Percentiles rank a stretch among this genome's conserved stretches.
These are phyloP conservation scores for Rhodotorula babjevae DNA, from an alignment of 768 basidiomycete genomes.

Conservation along the genomic window DNA sequence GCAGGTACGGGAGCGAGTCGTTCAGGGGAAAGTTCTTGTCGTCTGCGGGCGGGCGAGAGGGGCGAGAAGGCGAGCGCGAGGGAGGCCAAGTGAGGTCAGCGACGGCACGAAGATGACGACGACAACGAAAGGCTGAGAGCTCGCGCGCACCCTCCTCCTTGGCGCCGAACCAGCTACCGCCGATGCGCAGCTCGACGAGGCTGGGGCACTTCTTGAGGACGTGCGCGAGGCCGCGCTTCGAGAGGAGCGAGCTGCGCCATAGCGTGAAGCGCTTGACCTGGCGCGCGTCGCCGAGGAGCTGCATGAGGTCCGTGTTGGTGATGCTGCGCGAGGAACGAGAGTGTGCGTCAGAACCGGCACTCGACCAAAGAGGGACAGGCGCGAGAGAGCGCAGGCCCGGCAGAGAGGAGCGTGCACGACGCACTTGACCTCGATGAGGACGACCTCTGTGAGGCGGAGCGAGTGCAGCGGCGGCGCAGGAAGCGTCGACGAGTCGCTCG, in stretches of 20 bases:
- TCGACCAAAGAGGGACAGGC: background rate
- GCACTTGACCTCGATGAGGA: slow-evolving; percentile 38
- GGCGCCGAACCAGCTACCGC: slow-evolving; percentile 37
- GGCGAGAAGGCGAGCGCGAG: background rate
- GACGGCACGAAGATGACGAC: accelerated
- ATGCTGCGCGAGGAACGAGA: slow-evolving; percentile 8
- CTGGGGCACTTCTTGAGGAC: slow-evolving; percentile 29
- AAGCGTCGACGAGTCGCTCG: slow-evolving; percentile 28
- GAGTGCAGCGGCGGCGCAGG: slow-evolving; percentile 8
- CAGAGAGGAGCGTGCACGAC: too few relatives aligned
- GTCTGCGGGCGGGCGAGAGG: slow-evolving; percentile 1
- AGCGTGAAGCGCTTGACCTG: slow-evolving; percentile 30
- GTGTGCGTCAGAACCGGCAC: background rate
- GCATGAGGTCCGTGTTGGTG: slow-evolving; percentile 34
- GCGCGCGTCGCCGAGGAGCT: slow-evolving; percentile 27
- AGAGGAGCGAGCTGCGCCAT: slow-evolving; percentile 29
- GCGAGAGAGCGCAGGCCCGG: too few relatives aligned
- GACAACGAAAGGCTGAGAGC: too few relatives aligned
- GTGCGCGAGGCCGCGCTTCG: slow-evolving; percentile 31
- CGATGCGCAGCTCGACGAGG: slow-evolving; percentile 32
- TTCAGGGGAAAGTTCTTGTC: slow-evolving; percentile 33
- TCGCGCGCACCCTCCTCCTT: slow-evolving; percentile 31
- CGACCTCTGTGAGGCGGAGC: slow-evolving; percentile 23
- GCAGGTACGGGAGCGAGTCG: slow-evolving; percentile 21
- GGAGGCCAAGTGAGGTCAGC: background rate